Evolutionary conservation across 495 filamentous ascomycete genomes (phyloP).

Genomic region (Tuber umbilicatum): DNA sequence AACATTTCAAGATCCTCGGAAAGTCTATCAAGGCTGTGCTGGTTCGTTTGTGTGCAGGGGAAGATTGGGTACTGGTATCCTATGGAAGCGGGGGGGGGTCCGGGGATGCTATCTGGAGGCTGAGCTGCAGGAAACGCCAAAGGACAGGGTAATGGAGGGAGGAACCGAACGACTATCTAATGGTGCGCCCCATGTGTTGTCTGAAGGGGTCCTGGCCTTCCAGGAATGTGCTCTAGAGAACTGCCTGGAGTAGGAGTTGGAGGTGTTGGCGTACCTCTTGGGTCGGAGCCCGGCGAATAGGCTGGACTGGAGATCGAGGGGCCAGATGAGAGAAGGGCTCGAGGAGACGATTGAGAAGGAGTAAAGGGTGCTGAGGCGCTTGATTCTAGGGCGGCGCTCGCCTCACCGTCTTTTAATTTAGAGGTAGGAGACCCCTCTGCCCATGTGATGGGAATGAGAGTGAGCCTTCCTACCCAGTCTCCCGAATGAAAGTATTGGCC

Average conservation of each 20-base stretch:
- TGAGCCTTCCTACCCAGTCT: neutral
- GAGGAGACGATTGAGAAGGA: neutral
- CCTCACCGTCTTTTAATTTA: neutral
- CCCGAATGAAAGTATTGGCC: neutral
- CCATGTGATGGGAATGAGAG: neutral
- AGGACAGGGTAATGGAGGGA: neutral
- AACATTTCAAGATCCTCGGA: neutral
- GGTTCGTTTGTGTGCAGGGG: neutral
- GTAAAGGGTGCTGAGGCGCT: neutral
- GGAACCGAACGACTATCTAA: neutral
- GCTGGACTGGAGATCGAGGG: neutral
- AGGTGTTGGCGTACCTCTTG: neutral
- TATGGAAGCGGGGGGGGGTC: neutral
- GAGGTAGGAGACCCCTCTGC: neutral
- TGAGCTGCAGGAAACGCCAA: neutral
- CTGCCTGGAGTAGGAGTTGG: neutral
- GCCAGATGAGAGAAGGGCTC: neutral
- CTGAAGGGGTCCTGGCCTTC: neutral
- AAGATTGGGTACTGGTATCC: neutral
- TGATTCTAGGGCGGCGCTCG: neutral
- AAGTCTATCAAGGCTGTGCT: neutral
- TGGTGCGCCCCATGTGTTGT: neutral
- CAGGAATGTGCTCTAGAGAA: too few species aligned
- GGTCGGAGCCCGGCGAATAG: neutral
- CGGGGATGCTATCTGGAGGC: neutral